These are phyloP conservation scores for Dimargaris cristalligena DNA, from an alignment of 192 early-diverging fungal species.

Conservation along the genomic window DNA sequence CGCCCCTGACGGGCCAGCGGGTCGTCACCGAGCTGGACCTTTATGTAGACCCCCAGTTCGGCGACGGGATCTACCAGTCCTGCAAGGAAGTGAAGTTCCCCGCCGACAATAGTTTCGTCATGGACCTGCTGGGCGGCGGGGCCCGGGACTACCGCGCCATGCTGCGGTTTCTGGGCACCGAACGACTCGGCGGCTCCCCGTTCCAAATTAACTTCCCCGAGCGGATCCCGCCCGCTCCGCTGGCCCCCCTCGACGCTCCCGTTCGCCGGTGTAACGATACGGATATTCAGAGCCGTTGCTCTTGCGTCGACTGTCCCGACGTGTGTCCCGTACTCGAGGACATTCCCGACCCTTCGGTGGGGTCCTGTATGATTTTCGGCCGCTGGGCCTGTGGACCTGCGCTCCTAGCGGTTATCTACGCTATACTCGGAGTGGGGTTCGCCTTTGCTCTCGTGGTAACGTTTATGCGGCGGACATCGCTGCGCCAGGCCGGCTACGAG, in stretches of 20 bases:
- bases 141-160: constrained; percentile 37
- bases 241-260: constrained; percentile 19
- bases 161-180: constrained; percentile 34
- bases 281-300: constrained; percentile 29
- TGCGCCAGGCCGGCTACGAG: neutral
- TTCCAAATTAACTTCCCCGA: constrained; percentile 45
- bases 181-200: constrained; percentile 34
- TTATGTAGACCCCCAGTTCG: constrained; percentile 34
- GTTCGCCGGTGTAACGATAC: constrained; percentile 33
- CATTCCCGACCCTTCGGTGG: constrained; percentile 26
- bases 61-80: constrained; percentile 35
- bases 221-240: constrained; percentile 10
- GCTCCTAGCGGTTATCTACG: constrained; percentile 25
- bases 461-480: neutral
- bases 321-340: constrained; percentile 32
- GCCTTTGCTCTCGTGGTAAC: neutral
- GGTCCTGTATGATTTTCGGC: constrained; percentile 25
- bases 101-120: constrained; percentile 41
- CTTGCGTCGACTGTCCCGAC: constrained; percentile 40
- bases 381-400: constrained; percentile 34
- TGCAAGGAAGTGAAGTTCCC: constrained; percentile 55
- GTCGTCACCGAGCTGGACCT: constrained; percentile 31
- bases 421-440: constrained; percentile 12
- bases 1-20: constrained; percentile 14
- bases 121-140: constrained; percentile 49